A percentile compares a stretch with the other conserved stretches of the same genome.
Evolutionary conservation across 106 monocot genomes (phyloP).

Genomic region (Phalaenopsis equestris): DNA sequence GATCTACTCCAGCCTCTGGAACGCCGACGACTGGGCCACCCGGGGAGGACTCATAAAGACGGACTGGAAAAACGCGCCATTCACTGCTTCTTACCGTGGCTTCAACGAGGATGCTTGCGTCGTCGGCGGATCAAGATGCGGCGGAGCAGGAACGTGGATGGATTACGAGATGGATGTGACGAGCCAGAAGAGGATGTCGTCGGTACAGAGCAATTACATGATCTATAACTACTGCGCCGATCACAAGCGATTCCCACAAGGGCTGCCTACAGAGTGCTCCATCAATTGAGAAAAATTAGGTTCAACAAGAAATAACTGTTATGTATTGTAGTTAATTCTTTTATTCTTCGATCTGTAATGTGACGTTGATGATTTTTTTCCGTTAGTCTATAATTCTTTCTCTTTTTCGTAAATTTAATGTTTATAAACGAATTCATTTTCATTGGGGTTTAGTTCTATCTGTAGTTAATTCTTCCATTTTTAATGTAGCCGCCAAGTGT

Average conservation of each 20-base stretch:
- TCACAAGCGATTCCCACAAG: conserved; percentile 8
- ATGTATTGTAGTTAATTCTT: too few relatives aligned
- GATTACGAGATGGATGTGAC: conserved; percentile 4
- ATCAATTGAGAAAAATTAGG: background rate
- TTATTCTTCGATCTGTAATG: too few relatives aligned
- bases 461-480: too few relatives aligned
- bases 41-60: conserved; percentile 19
- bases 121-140: background rate
- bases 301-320: too few relatives aligned
- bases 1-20: conserved; percentile 20
- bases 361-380: too few relatives aligned
- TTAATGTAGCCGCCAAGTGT: too few relatives aligned
- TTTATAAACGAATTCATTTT: too few relatives aligned
- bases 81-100: conserved; percentile 19
- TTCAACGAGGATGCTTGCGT: conserved; percentile 10
- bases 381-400: too few relatives aligned
- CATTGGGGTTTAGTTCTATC: too few relatives aligned
- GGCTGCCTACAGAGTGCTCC: background rate
- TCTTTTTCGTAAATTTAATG: too few relatives aligned
- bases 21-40: conserved; percentile 25
- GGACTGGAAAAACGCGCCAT: conserved; percentile 17
- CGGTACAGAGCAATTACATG: conserved; percentile 18
- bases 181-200: background rate
- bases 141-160: background rate
- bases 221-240: conserved; percentile 20